A percentile compares a stretch with the other conserved stretches of the same genome.
These are phyloP conservation scores for Ceratobasidium sp. DNA, from an alignment of 1,284 basidiomycete species.

Conservation along the genomic window DNA sequence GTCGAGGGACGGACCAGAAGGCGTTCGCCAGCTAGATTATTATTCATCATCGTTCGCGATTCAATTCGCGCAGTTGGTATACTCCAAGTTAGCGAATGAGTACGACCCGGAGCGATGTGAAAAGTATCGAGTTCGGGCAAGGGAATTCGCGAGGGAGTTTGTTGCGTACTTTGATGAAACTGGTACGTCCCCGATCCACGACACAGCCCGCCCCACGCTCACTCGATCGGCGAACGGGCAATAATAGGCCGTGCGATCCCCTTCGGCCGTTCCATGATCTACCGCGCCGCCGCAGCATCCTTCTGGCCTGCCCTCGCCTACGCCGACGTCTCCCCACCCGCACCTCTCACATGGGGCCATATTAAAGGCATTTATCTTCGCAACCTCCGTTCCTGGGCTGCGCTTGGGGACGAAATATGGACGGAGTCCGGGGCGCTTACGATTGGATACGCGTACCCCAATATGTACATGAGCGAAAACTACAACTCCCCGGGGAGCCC, in stretches of 20 bases:
- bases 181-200: conserved; percentile 60
- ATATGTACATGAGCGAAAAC: conserved; percentile 65
- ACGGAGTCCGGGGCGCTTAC: conserved; percentile 76
- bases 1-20: conserved; percentile 82
- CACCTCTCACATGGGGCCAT: conserved; percentile 79
- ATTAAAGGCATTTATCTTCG: conserved; percentile 80
- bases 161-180: conserved; percentile 81
- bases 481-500: conserved; percentile 86
- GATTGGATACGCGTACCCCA: conserved; percentile 80
- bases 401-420: conserved; percentile 62
- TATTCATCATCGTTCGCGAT: conserved; percentile 86
- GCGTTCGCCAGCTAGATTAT: conserved; percentile 83
- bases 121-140: conserved; percentile 73
- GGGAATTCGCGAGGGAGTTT: conserved; percentile 75
- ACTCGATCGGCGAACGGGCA: too few relatives aligned
- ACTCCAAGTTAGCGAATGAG: conserved; percentile 74
- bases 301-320: conserved; percentile 82
- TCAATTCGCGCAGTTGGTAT: conserved; percentile 79
- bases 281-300: conserved; percentile 82
- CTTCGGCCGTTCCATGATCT: conserved; percentile 81
- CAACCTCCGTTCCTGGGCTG: conserved; percentile 78
- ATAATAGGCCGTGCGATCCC: conserved; percentile 79
- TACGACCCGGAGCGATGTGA: conserved; percentile 75
- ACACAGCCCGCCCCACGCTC: conserved; percentile 4
- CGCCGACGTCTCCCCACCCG: conserved; percentile 75